Evolutionary conservation across 1,284 basidiomycete genomes (phyloP).

Genomic region (Cystobasidium slooffiae): DNA sequence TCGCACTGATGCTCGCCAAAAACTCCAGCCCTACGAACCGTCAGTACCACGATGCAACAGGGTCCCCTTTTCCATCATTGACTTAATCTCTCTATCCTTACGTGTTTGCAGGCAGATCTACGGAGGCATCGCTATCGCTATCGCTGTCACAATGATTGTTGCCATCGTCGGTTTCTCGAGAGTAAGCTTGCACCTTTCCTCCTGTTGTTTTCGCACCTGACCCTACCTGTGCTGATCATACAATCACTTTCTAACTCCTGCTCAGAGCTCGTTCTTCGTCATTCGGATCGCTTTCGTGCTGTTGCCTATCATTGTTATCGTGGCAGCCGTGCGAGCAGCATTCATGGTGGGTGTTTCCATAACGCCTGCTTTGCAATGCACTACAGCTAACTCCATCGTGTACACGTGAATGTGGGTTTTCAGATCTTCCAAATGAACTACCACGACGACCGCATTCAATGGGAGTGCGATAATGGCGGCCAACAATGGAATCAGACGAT

Average conservation of each 20-base stretch:
- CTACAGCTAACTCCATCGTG: background rate
- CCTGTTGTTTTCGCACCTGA: background rate
- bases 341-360: constrained; percentile 64
- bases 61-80: background rate
- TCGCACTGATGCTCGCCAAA: background rate
- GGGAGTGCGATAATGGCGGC: constrained; percentile 76
- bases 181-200: constrained; percentile 58
- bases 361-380: background rate
- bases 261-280: constrained; percentile 72
- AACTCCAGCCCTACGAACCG: constrained; percentile 31
- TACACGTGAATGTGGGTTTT: constrained; percentile 49
- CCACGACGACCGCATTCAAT: constrained; percentile 71
- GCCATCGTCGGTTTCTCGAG: constrained; percentile 70
- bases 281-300: constrained; percentile 69
- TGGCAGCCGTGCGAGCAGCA: constrained; percentile 69
- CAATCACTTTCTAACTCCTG: background rate
- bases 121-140: constrained; percentile 69
- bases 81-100: constrained; percentile 9
- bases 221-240: background rate
- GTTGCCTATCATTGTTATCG: constrained; percentile 73
- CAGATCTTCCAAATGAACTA: constrained; percentile 44
- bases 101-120: constrained; percentile 67
- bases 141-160: constrained; percentile 65
- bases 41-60: background rate
- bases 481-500: constrained; percentile 67